These are phyloP conservation scores for Brassica nigra DNA, from an alignment of 345 rosid species.

Conservation along the genomic window DNA sequence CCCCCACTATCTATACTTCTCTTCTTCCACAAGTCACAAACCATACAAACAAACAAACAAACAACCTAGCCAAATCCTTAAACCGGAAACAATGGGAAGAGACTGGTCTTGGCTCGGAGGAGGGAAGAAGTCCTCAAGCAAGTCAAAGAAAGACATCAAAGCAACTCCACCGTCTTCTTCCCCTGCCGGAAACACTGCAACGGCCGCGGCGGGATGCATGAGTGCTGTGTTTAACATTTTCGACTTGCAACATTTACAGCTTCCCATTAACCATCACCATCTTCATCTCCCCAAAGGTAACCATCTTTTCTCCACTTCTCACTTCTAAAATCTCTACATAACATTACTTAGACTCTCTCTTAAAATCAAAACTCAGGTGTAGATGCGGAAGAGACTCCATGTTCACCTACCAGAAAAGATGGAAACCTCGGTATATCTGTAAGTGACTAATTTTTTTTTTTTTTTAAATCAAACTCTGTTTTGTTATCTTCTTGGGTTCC, in stretches of 20 bases:
- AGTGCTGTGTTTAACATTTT: conserved; percentile 71
- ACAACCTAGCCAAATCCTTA: conserved; percentile 29
- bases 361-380: conserved; percentile 42
- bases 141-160: conserved; percentile 36
- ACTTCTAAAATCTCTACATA: conserved; percentile 2
- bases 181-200: conserved; percentile 8
- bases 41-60: conserved; percentile 3
- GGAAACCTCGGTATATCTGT: conserved; percentile 56
- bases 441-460: conserved; percentile 27
- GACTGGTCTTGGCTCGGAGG: conserved; percentile 62
- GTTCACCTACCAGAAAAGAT: conserved; percentile 42
- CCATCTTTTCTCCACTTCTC: not conserved
- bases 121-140: conserved; percentile 38
- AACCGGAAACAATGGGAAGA: conserved; percentile 53
- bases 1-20: not conserved
- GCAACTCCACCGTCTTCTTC: not conserved
- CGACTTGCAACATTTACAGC: conserved; percentile 67
- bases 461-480: conserved; percentile 15
- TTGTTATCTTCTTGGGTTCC: conserved; percentile 37
- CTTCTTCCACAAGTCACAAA: conserved; percentile 36
- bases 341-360: not conserved
- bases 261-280: conserved; percentile 47
- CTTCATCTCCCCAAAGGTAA: not conserved
- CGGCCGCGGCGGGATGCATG: conserved; percentile 66
- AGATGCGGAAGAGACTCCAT: conserved; percentile 53